Percentiles rank a stretch among this genome's conserved stretches.
Conservation (phyloP, 257 asterid species). For the Forsythia viridissima region DNA sequence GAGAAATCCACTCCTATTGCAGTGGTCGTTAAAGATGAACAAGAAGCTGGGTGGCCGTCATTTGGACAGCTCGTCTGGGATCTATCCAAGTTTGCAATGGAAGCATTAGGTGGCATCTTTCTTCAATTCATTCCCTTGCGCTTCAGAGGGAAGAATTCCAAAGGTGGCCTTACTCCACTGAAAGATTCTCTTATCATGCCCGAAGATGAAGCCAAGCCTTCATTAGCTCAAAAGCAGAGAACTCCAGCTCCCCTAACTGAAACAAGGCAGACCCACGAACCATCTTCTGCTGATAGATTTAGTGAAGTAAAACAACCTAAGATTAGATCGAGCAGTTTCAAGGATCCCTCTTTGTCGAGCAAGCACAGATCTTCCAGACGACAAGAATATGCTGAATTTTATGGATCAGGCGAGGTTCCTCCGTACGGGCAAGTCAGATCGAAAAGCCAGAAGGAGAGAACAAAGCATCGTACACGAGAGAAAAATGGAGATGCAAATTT, state of each 20-base stretch:
- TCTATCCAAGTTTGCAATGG: slow-evolving; percentile 62
- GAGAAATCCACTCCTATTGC: slow-evolving; percentile 43
- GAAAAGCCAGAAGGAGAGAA: slow-evolving; percentile 78
- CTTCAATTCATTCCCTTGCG: slow-evolving; percentile 48
- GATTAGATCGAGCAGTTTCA: slow-evolving; percentile 51
- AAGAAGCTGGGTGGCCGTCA: slow-evolving; percentile 91
- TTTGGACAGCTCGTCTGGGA: slow-evolving; percentile 77
- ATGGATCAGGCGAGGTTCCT: slow-evolving; percentile 67
- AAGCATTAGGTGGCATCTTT: slow-evolving; percentile 50
- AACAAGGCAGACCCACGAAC: slow-evolving; percentile 49
- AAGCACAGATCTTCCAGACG: slow-evolving; percentile 88
- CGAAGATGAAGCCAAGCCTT: slow-evolving; percentile 67
- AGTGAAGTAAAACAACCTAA: slow-evolving; percentile 69
- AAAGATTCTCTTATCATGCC: slow-evolving; percentile 86
- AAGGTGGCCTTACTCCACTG: slow-evolving; percentile 69
- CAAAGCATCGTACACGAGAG: slow-evolving; percentile 73
- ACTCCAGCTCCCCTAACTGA: slow-evolving; percentile 59
- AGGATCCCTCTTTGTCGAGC: slow-evolving; percentile 60
- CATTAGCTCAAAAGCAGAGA: slow-evolving; percentile 57
- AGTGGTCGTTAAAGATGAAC: slow-evolving; percentile 53
- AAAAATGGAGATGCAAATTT: slow-evolving; percentile 47
- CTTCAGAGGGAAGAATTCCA: slow-evolving; percentile 31
- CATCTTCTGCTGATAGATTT: slow-evolving; percentile 40
- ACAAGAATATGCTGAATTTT: slow-evolving; percentile 75
- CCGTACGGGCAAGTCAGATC: slow-evolving; percentile 58